Base-by-base conservation (phyloP, 345 rosid species). In the Erodium maritimum region DNA sequence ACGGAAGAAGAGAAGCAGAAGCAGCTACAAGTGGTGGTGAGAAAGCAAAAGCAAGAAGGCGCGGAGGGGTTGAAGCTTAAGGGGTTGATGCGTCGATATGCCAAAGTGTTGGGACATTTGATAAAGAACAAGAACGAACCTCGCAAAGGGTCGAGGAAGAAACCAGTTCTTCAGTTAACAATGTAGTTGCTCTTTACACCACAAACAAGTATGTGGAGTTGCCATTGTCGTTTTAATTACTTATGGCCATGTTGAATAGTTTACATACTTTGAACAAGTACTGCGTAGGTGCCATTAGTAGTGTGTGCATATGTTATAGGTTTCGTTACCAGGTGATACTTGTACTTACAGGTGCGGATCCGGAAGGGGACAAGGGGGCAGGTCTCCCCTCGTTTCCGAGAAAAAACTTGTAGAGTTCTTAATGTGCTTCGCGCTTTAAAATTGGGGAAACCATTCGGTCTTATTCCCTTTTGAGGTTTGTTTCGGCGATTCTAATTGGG, bases 1-100 rank as follows among this genome's bases (percentile, higher is more conserved):
- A 60, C 65, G 17, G 62, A 65, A 52, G 73, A 70, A 56, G 66
- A 52, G 45, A 60, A 61, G 19, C 64, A 64, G 61, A 61, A 55
- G 50, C 73, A 64, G 42, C 5, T 55, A 42, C 22, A 20, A 23
- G 1, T 69, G 48, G 48, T 42, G 48, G 64, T 59, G 23, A 54
- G 19, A 9, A 59, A 58, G 20, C 29, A 24, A 12, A 58, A 69
- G 20, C 61, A 50, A 37, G 56, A 62, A 14, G n/a, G 50, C 5
- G 24, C 12, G 2, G 59, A 22, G 19, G 19, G 23, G 19, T 6
- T 60, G 16, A 70, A 70, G 61, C 59, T 70, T 22, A 65, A 61
- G 61, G 69, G 66, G 50, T 64, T 65, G 59, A 46, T 70, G 61
- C 60, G 42, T 50, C 62, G 55, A 1, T 70, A 52, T 64, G 65